Base-by-base conservation (phyloP, 495 filamentous ascomycete species). In the Rhypophila decipiens region DNA sequence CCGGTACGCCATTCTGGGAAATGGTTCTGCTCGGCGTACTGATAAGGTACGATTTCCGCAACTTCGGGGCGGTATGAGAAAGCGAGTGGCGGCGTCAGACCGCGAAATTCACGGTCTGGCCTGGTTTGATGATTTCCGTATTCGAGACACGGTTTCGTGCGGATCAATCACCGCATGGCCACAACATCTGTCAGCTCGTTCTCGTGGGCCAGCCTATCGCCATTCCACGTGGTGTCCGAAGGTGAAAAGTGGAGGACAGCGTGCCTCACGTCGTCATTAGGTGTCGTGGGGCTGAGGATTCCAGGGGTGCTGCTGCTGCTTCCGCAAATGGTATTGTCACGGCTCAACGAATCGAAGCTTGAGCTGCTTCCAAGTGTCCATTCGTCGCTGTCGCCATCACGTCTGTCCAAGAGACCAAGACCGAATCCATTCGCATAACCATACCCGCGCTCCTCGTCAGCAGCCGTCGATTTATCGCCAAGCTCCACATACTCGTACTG, bases 401-500 rank as follows among this genome's bases (percentile, higher is more conserved):
- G 51, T 4, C 53, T 58, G 20, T 58, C 53, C n/a, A 69, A 46
- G 21, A 66, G 46, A 5, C 62, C 62, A 2, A 65, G 51, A 11
- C 64, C 61, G 52, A 65, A 65, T 4, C 51, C 53, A 40, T 38
- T 52, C 18, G 45, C 42, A 19, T 49, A 39, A 24, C 51, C 50
- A 38, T 59, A 63, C 22, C 64, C 66, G 31, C 59, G 51, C 50
- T 70, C 69, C 48, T 73, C 70, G 40, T 68, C 67, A 5, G 55
- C n/a, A 7, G 50, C 37, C 44, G 56, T 60, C 33, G 62, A 58
- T 37, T 62, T 59, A 44, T 75, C 67, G 43, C 91, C 91, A 37
- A 81, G 61, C 63, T 96, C 90, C 38, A 90, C 80, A 56, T 93
- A 96, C 61, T 96, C 90, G 68, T 96, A 96, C 55, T 96, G 85